Evolutionary conservation across 441 rosid genomes (phyloP).

Genomic region (Macaranga tanarius): DNA sequence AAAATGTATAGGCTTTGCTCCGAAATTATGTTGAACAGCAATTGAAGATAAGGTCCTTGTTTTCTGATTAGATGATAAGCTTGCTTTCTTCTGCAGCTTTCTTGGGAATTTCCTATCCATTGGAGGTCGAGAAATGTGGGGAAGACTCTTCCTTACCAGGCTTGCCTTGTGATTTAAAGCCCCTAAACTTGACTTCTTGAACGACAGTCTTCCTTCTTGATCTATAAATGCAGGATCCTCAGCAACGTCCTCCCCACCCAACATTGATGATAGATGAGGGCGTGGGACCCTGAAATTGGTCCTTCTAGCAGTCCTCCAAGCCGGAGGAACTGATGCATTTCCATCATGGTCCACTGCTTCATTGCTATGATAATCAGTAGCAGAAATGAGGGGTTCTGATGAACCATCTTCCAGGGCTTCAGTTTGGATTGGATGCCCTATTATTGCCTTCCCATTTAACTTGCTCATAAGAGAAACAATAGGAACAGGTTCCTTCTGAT

Average conservation of each 20-base stretch:
- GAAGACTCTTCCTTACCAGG: slow-evolving; percentile 40
- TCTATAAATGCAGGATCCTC: slow-evolving; percentile 37
- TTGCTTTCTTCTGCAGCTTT: slow-evolving; percentile 57
- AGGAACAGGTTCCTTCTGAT: slow-evolving; percentile 75
- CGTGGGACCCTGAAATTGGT: slow-evolving; percentile 82
- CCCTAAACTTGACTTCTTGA: slow-evolving; percentile 41
- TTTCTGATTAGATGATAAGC: slow-evolving; percentile 65
- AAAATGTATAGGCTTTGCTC: slow-evolving; percentile 35
- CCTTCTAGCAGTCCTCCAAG: slow-evolving; percentile 97
- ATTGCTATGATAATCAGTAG: slow-evolving; percentile 37
- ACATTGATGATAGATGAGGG: slow-evolving; percentile 45
- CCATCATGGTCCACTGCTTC: slow-evolving; percentile 50
- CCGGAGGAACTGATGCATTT: slow-evolving; percentile 50
- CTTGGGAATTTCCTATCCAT: slow-evolving; percentile 46
- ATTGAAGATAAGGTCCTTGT: slow-evolving; percentile 83
- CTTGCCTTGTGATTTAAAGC: slow-evolving; percentile 40
- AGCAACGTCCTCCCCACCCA: slow-evolving; percentile 40
- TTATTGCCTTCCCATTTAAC: slow-evolving; percentile 77
- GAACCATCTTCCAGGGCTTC: slow-evolving; percentile 77
- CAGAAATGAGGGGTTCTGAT: slow-evolving; percentile 48
- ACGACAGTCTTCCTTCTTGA: slow-evolving; percentile 43
- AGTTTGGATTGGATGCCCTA: slow-evolving; percentile 83
- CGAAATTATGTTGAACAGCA: slow-evolving; percentile 50
- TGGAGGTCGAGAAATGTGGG: slow-evolving; percentile 44
- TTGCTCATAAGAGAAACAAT: slow-evolving; percentile 83